phyloP scores from a whole-genome alignment of 768 basidiomycete species.

The Fibroporia radiculosa region DNA sequence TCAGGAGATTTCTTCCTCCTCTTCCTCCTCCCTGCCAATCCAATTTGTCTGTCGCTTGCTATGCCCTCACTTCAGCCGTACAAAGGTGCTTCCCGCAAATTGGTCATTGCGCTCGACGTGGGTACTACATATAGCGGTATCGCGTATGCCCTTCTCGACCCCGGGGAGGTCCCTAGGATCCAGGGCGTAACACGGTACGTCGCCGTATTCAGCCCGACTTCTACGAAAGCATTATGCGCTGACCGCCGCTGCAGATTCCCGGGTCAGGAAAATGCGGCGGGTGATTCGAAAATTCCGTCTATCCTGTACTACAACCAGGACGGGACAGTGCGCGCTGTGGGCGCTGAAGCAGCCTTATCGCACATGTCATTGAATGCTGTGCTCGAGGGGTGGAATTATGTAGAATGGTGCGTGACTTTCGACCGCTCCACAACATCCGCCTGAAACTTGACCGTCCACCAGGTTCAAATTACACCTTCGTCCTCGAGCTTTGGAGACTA shows the following conservation, averaged over 20 bases:
- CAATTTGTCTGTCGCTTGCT: not conserved
- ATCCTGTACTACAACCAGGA: conserved; percentile 37
- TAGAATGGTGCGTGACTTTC: conserved; percentile 17
- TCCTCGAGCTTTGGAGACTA: not conserved
- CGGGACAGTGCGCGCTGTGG: conserved; percentile 33
- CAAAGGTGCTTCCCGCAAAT: conserved; percentile 31
- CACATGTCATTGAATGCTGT: not conserved
- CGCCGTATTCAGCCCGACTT: not conserved
- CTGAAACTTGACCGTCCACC: not conserved
- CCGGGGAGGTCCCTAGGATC: conserved; percentile 26
- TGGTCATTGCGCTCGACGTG: conserved; percentile 45
- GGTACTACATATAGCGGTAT: conserved; percentile 47
- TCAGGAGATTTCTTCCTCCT: too few species aligned
- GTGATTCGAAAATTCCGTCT: conserved; percentile 42
- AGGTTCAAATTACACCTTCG: conserved; percentile 17
- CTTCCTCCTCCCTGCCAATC: too few species aligned
- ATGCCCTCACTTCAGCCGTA: conserved; percentile 20
- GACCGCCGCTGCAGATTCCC: conserved; percentile 26
- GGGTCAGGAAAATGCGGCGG: conserved; percentile 28
- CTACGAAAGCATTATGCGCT: too few species aligned
- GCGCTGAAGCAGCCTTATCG: conserved; percentile 32
- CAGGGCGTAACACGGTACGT: conserved; percentile 38
- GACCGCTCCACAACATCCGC: conserved; percentile 1
- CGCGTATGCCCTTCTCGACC: conserved; percentile 34
- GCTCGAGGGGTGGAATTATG: not conserved